Base-by-base conservation (phyloP, 202 grass and related monocot genomes). In the Zoysia matrella region DNA sequence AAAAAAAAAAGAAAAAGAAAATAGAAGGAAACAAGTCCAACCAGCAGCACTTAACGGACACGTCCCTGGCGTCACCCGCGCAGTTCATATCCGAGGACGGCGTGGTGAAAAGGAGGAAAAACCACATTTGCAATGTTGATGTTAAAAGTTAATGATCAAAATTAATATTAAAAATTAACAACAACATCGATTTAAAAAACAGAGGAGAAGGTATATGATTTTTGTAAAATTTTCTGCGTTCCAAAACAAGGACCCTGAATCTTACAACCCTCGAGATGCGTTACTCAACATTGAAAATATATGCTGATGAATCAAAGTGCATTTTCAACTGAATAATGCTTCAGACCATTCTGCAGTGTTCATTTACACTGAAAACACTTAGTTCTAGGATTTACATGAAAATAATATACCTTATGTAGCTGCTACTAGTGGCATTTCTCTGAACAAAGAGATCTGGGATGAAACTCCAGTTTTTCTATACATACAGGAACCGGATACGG, bases 141-240 rank as follows among this genome's bases (percentile, higher is more conserved):
- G 30, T 91, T 89, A 48, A 91, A 89, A 3, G 91, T 91, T n/a
- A 91, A 84, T 97, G 94, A 89, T 86, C 94, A 11, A 94, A 97
- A 75, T 89, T 91, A 11, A 89, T 91, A 0, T 97, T 97, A 85
- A 94, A 97, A 87, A 93, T 85, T 43, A 86, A 89, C 1, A 89
- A 91, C 49, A 97, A 91, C 88, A 79, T 58, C 74, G 82, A 90
- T n/a, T 98, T 91, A 80, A 89, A 30, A 0, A 30, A 30, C 22
- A 30, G 22, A 30, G 22, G 22, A 30, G 22, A 30, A 30, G 22
- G 22, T 30, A 30, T 30, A 30, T 30, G 22, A 30, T 30, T 30
- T 30, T 30, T 30, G 22, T 30, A 30, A 30, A 30, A 30, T 30
- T 30, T 30, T 30, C 22, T 30, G 22, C 22, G 22, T 30, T 30